Evolutionary conservation across 2,329 filamentous ascomycete species (phyloP), one percentile per base, ranked within the genome.

Genomic region (Colletotrichum cereale): DNA sequence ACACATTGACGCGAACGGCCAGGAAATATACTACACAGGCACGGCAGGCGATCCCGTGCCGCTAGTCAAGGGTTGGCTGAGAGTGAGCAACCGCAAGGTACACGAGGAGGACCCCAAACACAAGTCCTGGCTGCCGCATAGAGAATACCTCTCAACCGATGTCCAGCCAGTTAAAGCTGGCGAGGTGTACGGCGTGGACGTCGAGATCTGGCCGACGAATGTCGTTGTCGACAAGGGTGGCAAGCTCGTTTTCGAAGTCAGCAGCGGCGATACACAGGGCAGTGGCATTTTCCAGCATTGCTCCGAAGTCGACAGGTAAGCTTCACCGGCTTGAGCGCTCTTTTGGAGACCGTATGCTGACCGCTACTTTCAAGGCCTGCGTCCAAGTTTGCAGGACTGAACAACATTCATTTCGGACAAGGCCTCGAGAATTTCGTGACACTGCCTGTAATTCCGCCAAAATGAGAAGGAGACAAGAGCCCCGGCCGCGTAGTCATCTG

Each of bases 131-230:
- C 80, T 91, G 16, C 89, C 89, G 2, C 84, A 87, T 75, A 83
- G 90, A 6, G 86, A 91, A 60, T 92, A 92, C 75, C 81, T 84
- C 24, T 86, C 84, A 47, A 86, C 81, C 0, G 89, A 91, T 71
- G 86, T 88, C 3, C 83, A 84, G 56, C 82, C 85, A 0, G 88
- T 92, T 11, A 83, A 86, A 36, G 80, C 83, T 0, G 87, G 86
- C 0, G 86, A 89, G 66, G 81, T 90, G 0, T 92, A 92, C 74
- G 79, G 77, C 0, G 87, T 91, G 0, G 89, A 92, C 72, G 82
- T 92, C 0, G 90, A 92, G 77, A 77, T 92, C 0, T 92, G 89
- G 90, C 89, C 90, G 0, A 91, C 89, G 0, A 90, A 89, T 71
- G 88, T 91, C 0, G 80, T 90, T 36, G 74, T 80, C 12, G 78